phyloP scores from a whole-genome alignment of 2,329 filamentous ascomycete species.

The Magnaporthales sp. region DNA sequence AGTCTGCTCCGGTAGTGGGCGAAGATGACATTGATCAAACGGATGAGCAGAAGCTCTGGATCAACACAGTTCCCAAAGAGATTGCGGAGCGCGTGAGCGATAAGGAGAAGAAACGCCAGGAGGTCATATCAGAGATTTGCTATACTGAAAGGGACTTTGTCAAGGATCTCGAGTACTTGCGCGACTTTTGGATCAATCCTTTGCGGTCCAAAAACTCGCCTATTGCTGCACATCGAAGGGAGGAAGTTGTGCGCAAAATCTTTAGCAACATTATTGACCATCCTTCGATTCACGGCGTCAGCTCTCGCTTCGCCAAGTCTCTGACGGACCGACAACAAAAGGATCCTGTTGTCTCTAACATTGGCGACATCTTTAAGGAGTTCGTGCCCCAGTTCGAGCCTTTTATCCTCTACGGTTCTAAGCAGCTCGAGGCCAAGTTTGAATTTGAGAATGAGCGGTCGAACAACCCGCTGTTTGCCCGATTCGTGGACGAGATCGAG shows the following conservation, averaged over 20 bases:
- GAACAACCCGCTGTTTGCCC: slow-evolving; percentile 73
- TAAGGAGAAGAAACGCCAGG: slow-evolving; percentile 91
- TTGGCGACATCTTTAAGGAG: slow-evolving; percentile 91
- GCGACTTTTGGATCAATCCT: slow-evolving; percentile 98
- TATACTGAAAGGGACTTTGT: slow-evolving; percentile 99
- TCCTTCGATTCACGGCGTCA: slow-evolving; percentile 77
- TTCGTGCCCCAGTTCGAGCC: slow-evolving; percentile 89
- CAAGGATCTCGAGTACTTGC: slow-evolving; percentile 93
- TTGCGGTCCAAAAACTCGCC: slow-evolving; percentile 75
- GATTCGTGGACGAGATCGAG: slow-evolving; percentile 95
- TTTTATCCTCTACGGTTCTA: slow-evolving; percentile 93
- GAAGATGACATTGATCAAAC: slow-evolving; percentile 78
- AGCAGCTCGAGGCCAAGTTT: slow-evolving; percentile 92
- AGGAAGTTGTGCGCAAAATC: slow-evolving; percentile 86
- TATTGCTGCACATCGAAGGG: slow-evolving; percentile 78
- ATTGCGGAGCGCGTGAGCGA: slow-evolving; percentile 84
- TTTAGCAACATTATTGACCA: slow-evolving; percentile 91
- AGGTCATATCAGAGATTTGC: slow-evolving; percentile 96
- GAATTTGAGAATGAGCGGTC: slow-evolving; percentile 96
- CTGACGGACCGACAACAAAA: slow-evolving; percentile 87
- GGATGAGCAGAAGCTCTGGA: slow-evolving; percentile 98
- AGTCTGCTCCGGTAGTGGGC: slow-evolving; percentile 47
- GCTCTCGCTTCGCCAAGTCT: slow-evolving; percentile 78
- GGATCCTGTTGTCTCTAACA: slow-evolving; percentile 74
- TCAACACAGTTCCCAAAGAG: slow-evolving; percentile 95